These are phyloP conservation scores for Suillus alpinus DNA, from an alignment of 768 basidiomycete species.

Conservation along the genomic window DNA sequence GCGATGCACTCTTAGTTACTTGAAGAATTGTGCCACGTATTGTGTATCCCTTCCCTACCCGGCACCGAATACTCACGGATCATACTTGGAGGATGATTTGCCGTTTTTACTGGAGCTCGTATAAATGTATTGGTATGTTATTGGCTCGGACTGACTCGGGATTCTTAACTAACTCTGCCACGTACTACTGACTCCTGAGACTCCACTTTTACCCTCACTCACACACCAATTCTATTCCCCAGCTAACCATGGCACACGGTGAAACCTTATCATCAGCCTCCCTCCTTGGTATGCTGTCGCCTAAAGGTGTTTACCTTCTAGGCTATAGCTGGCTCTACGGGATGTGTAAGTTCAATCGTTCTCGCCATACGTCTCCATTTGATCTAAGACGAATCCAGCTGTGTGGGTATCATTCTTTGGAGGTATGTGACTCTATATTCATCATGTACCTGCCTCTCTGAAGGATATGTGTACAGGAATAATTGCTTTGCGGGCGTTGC, in stretches of 20 bases:
- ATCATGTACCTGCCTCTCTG: background rate
- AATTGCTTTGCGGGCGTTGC: slow-evolving; percentile 58
- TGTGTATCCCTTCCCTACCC: background rate
- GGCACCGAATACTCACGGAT: background rate
- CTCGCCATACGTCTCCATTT: background rate
- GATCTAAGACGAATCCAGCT: slow-evolving; percentile 16
- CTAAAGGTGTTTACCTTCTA: slow-evolving; percentile 44
- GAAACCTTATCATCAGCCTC: background rate
- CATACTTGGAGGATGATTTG: background rate
- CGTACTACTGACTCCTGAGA: background rate
- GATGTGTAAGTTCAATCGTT: slow-evolving; percentile 51
- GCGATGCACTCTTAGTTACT: slow-evolving; percentile 41
- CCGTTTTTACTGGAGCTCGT: background rate
- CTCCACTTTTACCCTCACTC: background rate
- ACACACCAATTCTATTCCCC: background rate
- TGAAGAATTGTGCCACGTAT: background rate
- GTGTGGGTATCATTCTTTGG: slow-evolving; percentile 71
- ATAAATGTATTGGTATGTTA: background rate
- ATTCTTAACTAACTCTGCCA: background rate
- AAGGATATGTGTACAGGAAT: slow-evolving; percentile 37
- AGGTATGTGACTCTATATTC: slow-evolving; percentile 30
- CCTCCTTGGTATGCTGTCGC: slow-evolving; percentile 12
- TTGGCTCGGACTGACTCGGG: background rate
- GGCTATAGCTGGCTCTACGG: slow-evolving; percentile 66
- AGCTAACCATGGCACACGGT: background rate